Conservation (phyloP, 495 filamentous ascomycete genomes). For the Aspergillus avenaceus region DNA sequence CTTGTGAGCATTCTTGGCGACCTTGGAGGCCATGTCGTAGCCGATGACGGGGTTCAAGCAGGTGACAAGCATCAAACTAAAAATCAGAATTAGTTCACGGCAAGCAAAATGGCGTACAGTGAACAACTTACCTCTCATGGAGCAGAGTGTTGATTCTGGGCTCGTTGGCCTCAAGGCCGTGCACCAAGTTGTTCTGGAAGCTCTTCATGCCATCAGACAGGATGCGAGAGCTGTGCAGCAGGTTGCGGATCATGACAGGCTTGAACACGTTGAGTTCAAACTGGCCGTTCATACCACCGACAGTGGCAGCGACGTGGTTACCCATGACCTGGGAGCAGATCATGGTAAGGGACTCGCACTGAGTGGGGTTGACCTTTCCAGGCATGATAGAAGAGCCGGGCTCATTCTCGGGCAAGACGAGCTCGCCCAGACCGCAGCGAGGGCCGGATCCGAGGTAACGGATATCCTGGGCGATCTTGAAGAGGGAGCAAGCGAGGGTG, state of each 20-base stretch:
- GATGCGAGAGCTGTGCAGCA: constrained; percentile 84
- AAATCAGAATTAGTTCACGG: constrained; percentile 15
- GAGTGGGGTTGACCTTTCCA: constrained; percentile 98
- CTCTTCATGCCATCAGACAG: constrained; percentile 88
- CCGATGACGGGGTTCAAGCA: constrained; percentile 98
- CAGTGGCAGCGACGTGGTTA: constrained; percentile 86
- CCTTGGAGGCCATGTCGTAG: constrained; percentile 97
- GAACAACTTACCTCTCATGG: constrained; percentile 65
- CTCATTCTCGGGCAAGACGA: constrained; percentile 93
- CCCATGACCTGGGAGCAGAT: constrained; percentile 96
- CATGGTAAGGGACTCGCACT: constrained; percentile 98
- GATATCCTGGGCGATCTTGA: constrained; percentile 98
- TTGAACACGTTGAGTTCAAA: constrained; percentile 99
- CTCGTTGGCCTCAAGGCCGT: constrained; percentile 89
- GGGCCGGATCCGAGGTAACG: constrained; percentile 95
- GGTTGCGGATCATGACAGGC: constrained; percentile 89
- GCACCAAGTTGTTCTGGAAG: constrained; percentile 90
- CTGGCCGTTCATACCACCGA: constrained; percentile 95
- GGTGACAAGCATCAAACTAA: constrained; percentile 95
- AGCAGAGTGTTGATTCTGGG: constrained; percentile 79
- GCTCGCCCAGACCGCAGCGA: constrained; percentile 90
- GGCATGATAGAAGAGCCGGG: constrained; percentile 98
- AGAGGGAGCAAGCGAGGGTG: constrained; percentile 85
- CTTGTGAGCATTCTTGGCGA: constrained; percentile 99
- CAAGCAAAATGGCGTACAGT: not conserved